These are phyloP conservation scores for Sugiyamaella americana DNA, from an alignment of 805 yeast genomes.

Conservation along the genomic window DNA sequence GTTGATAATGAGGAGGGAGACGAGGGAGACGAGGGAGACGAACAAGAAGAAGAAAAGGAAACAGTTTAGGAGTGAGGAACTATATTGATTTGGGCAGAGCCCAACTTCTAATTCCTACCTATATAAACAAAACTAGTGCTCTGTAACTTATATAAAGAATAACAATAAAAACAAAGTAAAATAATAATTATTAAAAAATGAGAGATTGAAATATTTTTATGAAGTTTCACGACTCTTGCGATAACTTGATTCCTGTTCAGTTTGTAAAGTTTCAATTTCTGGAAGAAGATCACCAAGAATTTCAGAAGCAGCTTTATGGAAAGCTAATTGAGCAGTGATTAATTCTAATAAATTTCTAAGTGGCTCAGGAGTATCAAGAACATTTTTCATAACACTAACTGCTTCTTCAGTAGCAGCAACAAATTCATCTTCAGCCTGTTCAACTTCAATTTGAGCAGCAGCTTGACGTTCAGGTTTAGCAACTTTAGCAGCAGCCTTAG, in stretches of 20 bases:
- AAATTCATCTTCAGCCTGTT: conserved; percentile 80
- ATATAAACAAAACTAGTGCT: conserved; percentile 4
- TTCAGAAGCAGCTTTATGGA: conserved; percentile 69
- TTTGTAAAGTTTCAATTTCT: conserved; percentile 54
- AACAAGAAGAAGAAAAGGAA: conserved; percentile 1
- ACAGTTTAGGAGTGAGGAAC: conserved; percentile 2
- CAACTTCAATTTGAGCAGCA: conserved; percentile 67
- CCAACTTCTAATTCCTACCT: too few relatives aligned
- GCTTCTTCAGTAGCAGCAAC: conserved; percentile 89
- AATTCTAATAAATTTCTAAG: conserved; percentile 62
- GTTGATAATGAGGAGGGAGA: conserved; percentile 46
- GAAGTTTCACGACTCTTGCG: conserved; percentile 27
- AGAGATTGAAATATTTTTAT: conserved; percentile 13
- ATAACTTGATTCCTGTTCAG: conserved; percentile 41
- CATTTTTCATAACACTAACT: conserved; percentile 73
- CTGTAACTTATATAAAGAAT: not conserved
- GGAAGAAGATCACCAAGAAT: conserved; percentile 58
- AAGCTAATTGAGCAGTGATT: conserved; percentile 72
- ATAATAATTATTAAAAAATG: conserved; percentile 1
- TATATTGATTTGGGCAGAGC: conserved; percentile 10
- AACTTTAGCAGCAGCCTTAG: conserved; percentile 48
- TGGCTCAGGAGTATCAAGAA: conserved; percentile 63
- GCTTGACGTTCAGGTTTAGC: conserved; percentile 64
- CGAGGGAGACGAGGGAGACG: conserved; percentile 28
- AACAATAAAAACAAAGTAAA: conserved; percentile 5